Evolutionary conservation across 2,329 filamentous ascomycete genomes (phyloP), one percentile per base, ranked within the genome.

Genomic region (Lecanicillium sp.): DNA sequence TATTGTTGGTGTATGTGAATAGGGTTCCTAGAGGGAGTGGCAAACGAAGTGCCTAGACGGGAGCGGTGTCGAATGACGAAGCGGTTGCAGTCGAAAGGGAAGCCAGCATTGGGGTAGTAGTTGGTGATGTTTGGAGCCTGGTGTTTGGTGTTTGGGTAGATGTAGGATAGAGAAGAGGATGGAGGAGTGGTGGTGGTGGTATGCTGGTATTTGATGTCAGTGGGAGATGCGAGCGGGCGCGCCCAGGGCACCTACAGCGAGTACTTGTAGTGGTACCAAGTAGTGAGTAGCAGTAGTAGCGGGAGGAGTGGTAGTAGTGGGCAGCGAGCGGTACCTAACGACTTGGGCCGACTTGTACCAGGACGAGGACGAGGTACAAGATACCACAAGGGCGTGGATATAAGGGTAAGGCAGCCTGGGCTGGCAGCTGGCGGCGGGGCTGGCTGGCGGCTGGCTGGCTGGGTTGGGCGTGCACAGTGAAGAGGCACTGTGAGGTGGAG

Each of bases 21-120:
- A 37, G 27, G n/a, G n/a, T n/a, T n/a, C n/a, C n/a, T n/a, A n/a
- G 15, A 27, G 29, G n/a, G 10, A 15, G 15, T 17, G n/a, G 4
- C 45, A 41, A 29, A 17, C 38, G 12, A 15, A 35, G 14, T 29
- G 32, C 12, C 17, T 37, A 48, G 30, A 48, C 45, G 26, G 45
- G 45, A 9, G 45, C 38, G 8, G 37, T 48, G 15, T 48, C 37
- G 45, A 42, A 21, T 11, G 21, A 17, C 12, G 42, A 42, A 11
- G 29, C 36, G 20, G 20, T n/a, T 15, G 33, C 39, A 4, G 29
- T 17, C 3, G n/a, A 35, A 10, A 20, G 14, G 5, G 7, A 27
- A 15, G 12, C 29, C 32, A 35, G 20, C 36, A 40, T 48, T 32
- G 33, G 29, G 19, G 5, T 3, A 14, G 33, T 39, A 29, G 27